These are phyloP conservation scores for Ailanthus altissimus DNA, from an alignment of 345 rosid species.

Conservation along the genomic window DNA sequence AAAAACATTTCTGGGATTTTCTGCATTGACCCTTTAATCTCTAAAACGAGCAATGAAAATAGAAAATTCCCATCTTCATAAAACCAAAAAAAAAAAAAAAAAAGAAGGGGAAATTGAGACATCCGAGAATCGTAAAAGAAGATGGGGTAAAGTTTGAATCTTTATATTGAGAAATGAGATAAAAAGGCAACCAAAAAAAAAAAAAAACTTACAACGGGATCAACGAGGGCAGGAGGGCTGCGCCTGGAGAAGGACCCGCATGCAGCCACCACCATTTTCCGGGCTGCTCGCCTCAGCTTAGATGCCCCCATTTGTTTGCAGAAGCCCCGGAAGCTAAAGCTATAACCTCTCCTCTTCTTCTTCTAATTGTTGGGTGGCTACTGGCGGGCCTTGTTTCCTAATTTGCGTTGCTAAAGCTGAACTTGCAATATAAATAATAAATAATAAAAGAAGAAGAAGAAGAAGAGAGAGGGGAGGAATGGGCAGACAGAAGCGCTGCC, in stretches of 20 bases:
- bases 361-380: neutral
- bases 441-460: neutral
- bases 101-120: neutral
- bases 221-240: constrained; percentile 35
- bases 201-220: constrained; percentile 38
- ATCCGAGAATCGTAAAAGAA: no score
- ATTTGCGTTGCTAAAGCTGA: neutral
- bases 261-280: constrained; percentile 64
- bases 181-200: neutral
- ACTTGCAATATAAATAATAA: neutral
- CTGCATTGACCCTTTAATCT: no score
- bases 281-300: constrained; percentile 63
- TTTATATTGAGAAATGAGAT: no score
- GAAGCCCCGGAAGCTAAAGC: neutral
- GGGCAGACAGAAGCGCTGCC: neutral
- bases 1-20: no score
- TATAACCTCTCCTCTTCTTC: constrained; percentile 16
- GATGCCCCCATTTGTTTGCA: constrained; percentile 40
- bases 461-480: neutral
- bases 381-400: neutral
- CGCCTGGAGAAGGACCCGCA: constrained; percentile 66
- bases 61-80: no score
- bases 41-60: neutral
- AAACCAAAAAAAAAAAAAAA: neutral
- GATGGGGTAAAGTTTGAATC: no score